Base-by-base conservation (phyloP, 805 yeast species). In the Kodamaea hsintzibuensis region DNA sequence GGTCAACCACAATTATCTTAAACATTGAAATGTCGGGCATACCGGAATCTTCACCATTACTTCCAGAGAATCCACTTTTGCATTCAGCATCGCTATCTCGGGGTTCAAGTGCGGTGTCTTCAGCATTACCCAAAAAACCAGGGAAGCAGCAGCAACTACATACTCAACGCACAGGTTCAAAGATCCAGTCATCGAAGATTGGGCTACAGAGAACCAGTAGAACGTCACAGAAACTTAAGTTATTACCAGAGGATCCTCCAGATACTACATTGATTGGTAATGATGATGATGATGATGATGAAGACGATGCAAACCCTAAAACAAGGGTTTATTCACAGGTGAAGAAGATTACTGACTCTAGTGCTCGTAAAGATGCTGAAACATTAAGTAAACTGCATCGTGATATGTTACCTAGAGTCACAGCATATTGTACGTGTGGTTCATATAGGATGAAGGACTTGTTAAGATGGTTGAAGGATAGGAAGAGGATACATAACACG, bases 391-490 rank as follows among this genome's bases (percentile, higher is more conserved):
- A 92, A 67, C 84, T 84, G 58, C 93, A 88, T 62, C 75, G 98
- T 56, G 88, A 88, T 35, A 72, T 91, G 57, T 78, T 95, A 53
- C 98, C 99, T 2, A 77, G 99, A 57, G 97, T 92, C 1, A 93
- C 98, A 0, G 96, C 97, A 2, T 95, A 91, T 67, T 93, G 98
- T 71, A 93, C 98, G 0, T 91, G 98, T 25, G 92, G 97, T 30
- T 84, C 95, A 19, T 95, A 92, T 65, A 84, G 83, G 59, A 89
- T 95, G 96, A 83, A 88, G 61, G 98, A 91, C 49, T 74, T 95
- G 42, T 78, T 88, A 47, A 77, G 93, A 62, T 93, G 97, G 92
- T 72, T 95, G 50, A 85, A 87, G 62, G 95, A 90, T 49, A 80
- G 91, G 18, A 88, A 84, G 65, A 74, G 88, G 56, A 74, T 81